These are phyloP conservation scores for Pseudisothecium myosuroides DNA, from an alignment of 225 moss, liverwort and hornwort genomes.

Conservation along the genomic window DNA sequence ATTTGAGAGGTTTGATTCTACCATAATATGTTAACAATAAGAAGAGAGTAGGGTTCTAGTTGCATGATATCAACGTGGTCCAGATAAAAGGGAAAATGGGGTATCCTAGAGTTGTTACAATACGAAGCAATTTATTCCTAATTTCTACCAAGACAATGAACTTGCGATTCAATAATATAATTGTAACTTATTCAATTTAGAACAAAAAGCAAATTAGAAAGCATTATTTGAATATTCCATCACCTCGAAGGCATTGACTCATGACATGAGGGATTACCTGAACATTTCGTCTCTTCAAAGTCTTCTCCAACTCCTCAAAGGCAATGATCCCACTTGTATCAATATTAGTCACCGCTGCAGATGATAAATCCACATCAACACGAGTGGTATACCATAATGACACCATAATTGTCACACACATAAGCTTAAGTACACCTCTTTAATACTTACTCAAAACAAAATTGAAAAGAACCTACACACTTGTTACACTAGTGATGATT, in stretches of 20 bases:
- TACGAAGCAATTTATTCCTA: not conserved
- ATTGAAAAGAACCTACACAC: no score
- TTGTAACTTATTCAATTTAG: not conserved
- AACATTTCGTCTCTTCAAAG: constrained; percentile 11
- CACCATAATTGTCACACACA: not conserved
- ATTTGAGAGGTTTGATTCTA: not conserved
- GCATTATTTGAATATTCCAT: not conserved
- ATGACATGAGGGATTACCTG: constrained; percentile 18
- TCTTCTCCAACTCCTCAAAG: not conserved
- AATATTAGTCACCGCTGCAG: not conserved
- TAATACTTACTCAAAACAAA: no score
- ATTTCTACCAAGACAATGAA: not conserved
- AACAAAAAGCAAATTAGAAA: not conserved
- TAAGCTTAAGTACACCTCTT: no score
- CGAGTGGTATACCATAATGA: not conserved
- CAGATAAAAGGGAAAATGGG: not conserved
- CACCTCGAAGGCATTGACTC: not conserved
- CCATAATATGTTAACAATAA: not conserved
- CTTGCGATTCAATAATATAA: no score
- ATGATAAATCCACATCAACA: not conserved
- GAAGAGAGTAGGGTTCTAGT: not conserved
- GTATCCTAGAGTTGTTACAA: no score
- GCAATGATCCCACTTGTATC: constrained; percentile 2
- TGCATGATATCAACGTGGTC: not conserved
- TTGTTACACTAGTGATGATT: no score